Base-by-base conservation (phyloP, 805 yeast species). In the Tetrapisispora pingtungensis region DNA sequence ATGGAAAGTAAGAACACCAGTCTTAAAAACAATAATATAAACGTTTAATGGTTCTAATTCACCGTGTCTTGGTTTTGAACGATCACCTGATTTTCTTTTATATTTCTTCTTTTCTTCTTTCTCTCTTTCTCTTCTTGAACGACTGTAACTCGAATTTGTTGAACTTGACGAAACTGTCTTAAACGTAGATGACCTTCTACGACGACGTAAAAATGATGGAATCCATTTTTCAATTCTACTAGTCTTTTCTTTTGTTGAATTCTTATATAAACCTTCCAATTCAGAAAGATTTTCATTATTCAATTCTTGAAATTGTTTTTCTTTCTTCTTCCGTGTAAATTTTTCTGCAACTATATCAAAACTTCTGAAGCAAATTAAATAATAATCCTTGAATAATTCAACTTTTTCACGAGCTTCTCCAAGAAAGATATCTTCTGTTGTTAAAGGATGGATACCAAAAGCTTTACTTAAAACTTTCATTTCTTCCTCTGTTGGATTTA, bases 341-440 rank as follows among this genome's bases (percentile, higher is more conserved):
- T 80, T 74, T 56, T 84, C 93, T 48, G 83, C 82, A 13, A 82
- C 86, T 42, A 89, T 81, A 61, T 82, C 89, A 62, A 84, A 83
- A 17, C 86, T 76, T 36, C 90, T 72, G 65, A 93, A 93, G 68
- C 97, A 88, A 27, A 93, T 84, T 53, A 90, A 79, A 62, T 90
- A 93, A 64, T 90, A 90, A 50, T 84, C 84, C 56, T 84, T 81
- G 68, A 90, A 90, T 30, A 93, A 64, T 65, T 90, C 98, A 18
- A 90, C 96, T 59, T 90, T 90, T 62, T 90, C 98, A 51, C 97
- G 77, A 0, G 95, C 84, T 59, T 90, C 98, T 1, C 96, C 96
- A 27, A 89, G 66, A 48, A 84, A 83, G 40, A 90, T 89, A 66
- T 90, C 98, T 60, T 90, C 98, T 0, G 97, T 85, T 0, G 98